Conservation (phyloP, 2,329 filamentous ascomycete species). For the Diaporthe aspalathi region DNA sequence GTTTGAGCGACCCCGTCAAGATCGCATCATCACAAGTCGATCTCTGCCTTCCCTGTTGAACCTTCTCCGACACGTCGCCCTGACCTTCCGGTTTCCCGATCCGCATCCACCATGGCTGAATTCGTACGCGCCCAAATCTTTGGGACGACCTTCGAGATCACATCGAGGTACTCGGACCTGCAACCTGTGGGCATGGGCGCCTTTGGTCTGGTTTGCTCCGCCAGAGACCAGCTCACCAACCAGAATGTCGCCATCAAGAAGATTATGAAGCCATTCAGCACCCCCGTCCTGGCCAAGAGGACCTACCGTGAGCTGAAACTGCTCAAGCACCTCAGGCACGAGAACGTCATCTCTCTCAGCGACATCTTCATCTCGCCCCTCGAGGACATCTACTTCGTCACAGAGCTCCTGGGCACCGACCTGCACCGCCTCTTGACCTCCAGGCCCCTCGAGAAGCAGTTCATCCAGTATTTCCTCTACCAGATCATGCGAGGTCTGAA, state of each 20-base stretch:
- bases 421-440: constrained; percentile 95
- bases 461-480: constrained; percentile 99
- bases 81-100: background rate
- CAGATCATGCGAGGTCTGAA: constrained; percentile 98
- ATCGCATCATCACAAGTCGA: constrained; percentile 19
- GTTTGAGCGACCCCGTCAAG: constrained; percentile 15
- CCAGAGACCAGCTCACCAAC: constrained; percentile 95
- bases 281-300: constrained; percentile 96
- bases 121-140: constrained; percentile 99
- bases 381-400: constrained; percentile 99
- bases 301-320: constrained; percentile 98
- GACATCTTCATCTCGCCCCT: constrained; percentile 99
- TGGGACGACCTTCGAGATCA: constrained; percentile 99
- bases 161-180: constrained; percentile 96
- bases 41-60: background rate
- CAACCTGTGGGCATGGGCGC: constrained; percentile 99
- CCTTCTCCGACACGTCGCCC: constrained; percentile 4
- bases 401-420: constrained; percentile 95
- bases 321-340: constrained; percentile 94
- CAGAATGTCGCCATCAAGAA: constrained; percentile 99
- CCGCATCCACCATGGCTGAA: constrained; percentile 84
- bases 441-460: constrained; percentile 96
- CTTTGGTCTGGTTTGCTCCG: constrained; percentile 97
- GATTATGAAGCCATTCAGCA: constrained; percentile 99
- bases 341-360: constrained; percentile 95